Evolutionary conservation across 2,329 filamentous ascomycete species (phyloP).

Genomic region (Didymellaceae sp.): DNA sequence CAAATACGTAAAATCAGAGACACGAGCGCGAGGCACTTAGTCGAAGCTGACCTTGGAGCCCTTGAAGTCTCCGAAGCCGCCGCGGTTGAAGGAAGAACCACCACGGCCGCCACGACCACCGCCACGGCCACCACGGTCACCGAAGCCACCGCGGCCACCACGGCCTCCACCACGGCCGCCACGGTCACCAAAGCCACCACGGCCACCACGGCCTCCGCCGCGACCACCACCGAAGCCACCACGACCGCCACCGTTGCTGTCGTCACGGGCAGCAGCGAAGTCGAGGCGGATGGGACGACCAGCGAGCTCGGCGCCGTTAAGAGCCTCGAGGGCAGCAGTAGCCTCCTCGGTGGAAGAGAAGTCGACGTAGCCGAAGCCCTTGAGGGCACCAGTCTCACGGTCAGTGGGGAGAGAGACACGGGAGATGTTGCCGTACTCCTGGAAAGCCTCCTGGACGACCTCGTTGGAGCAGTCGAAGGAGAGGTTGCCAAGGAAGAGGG

Average conservation of each 20-base stretch:
- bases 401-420: constrained; percentile 90
- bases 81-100: constrained; percentile 55
- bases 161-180: constrained; percentile 53
- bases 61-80: constrained; percentile 70
- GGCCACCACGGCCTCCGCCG: constrained; percentile 59
- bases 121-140: constrained; percentile 57
- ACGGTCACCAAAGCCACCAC: constrained; percentile 58
- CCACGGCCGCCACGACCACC: constrained; percentile 56
- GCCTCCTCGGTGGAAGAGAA: constrained; percentile 85
- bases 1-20: constrained; percentile 23
- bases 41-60: constrained; percentile 80
- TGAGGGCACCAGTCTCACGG: constrained; percentile 79
- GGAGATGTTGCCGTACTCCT: constrained; percentile 71
- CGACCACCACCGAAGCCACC: constrained; percentile 60
- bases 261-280: constrained; percentile 72
- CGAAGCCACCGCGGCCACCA: constrained; percentile 56
- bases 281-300: constrained; percentile 82
- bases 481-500: constrained; percentile 90
- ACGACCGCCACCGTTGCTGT: constrained; percentile 62
- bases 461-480: constrained; percentile 84
- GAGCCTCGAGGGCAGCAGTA: constrained; percentile 71
- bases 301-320: constrained; percentile 74
- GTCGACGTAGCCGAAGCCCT: constrained; percentile 92
- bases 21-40: constrained; percentile 31
- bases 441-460: constrained; percentile 75